Evolutionary conservation across 495 filamentous ascomycete species (phyloP).

Genomic region (Daldinia decipiens): DNA sequence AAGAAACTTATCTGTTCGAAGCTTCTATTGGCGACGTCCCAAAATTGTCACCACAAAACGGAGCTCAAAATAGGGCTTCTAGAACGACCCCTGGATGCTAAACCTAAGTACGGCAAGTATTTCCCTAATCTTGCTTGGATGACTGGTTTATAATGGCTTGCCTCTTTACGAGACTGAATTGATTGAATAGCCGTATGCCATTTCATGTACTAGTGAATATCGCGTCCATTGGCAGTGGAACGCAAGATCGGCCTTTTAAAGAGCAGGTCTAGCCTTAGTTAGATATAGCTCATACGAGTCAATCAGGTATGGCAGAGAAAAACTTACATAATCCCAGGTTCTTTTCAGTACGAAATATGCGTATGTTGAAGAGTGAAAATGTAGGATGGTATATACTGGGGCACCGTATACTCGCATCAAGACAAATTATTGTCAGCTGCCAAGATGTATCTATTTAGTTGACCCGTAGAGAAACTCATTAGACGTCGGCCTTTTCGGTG

Average conservation of each 20-base stretch:
- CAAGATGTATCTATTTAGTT: not conserved
- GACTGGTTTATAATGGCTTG: not conserved
- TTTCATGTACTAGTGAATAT: not conserved
- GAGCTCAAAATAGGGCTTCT: not conserved
- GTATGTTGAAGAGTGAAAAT: not conserved
- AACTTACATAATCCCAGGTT: not conserved
- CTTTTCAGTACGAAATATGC: not conserved
- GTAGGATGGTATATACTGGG: not conserved
- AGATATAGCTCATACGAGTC: not conserved
- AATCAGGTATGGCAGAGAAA: not conserved
- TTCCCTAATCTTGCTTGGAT: not conserved
- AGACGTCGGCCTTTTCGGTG: slow-evolving; percentile 41
- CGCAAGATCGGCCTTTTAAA: not conserved
- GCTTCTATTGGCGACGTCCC: not conserved
- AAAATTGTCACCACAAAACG: not conserved
- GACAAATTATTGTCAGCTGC: not conserved
- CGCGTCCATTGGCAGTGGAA: no score
- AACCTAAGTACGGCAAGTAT: not conserved
- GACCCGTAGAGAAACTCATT: not conserved
- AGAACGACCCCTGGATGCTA: not conserved
- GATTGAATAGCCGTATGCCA: not conserved
- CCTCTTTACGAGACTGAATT: not conserved
- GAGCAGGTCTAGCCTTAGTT: not conserved
- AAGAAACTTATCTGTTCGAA: not conserved
- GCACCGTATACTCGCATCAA: not conserved